Evolutionary conservation across 108 stramenopile species (phyloP).

Genomic region (Seminavis robusta): DNA sequence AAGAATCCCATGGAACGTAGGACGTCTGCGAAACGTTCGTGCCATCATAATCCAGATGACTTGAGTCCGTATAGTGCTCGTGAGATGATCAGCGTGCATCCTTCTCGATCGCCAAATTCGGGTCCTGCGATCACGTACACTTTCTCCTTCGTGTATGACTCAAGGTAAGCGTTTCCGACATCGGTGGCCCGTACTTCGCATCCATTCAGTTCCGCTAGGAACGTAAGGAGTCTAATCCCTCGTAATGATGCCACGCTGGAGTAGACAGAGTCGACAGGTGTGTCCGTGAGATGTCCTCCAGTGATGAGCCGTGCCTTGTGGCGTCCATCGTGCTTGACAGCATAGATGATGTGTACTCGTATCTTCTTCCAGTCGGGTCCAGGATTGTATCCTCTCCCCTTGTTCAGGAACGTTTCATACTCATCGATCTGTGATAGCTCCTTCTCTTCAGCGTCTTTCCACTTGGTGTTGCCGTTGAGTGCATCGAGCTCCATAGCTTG

Average conservation of each 20-base stretch:
- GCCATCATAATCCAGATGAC: neutral
- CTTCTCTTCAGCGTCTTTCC: slow-evolving; percentile 16
- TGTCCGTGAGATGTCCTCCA: slow-evolving; percentile 6
- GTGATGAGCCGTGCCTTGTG: neutral
- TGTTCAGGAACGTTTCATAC: slow-evolving; percentile 21
- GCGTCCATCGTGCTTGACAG: slow-evolving; percentile 7
- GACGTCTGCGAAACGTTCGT: slow-evolving; percentile 1
- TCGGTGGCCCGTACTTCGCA: slow-evolving; percentile 16
- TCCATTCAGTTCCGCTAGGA: slow-evolving; percentile 8
- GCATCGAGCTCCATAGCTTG: slow-evolving; percentile 21
- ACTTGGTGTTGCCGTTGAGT: slow-evolving; percentile 18
- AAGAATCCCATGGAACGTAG: slow-evolving; percentile 8
- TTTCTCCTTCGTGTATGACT: slow-evolving; percentile 17
- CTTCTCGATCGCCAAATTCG: neutral
- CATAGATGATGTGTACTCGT: neutral
- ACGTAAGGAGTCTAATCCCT: slow-evolving; percentile 1
- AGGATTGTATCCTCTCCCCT: slow-evolving; percentile 10
- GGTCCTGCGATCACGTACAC: slow-evolving; percentile 20
- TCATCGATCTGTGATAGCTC: slow-evolving; percentile 21
- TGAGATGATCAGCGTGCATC: slow-evolving; percentile 10
- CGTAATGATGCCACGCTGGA: slow-evolving; percentile 20
- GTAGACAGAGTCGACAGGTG: slow-evolving; percentile 13
- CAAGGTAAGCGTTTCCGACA: slow-evolving; percentile 20
- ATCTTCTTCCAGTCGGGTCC: slow-evolving; percentile 15
- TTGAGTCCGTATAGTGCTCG: slow-evolving; percentile 27